A percentile compares a stretch with the other conserved stretches of the same genome.
Conservation (phyloP, 2,329 filamentous ascomycete species). For the Exophiala oligosperma region DNA sequence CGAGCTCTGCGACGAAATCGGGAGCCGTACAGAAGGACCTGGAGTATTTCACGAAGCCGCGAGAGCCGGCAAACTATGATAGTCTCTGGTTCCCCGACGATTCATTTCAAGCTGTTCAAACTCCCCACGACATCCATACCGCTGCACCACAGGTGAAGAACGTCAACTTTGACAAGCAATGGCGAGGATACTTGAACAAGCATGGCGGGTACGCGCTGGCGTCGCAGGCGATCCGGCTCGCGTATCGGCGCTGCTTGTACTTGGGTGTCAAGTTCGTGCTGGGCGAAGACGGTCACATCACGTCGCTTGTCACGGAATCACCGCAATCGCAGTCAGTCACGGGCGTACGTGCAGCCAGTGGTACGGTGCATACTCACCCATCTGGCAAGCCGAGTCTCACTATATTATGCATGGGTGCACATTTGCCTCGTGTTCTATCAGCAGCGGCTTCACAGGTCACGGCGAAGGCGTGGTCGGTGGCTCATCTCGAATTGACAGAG, state of each 20-base stretch:
- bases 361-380: constrained; percentile 31
- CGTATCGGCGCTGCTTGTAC: constrained; percentile 38
- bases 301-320: constrained; percentile 31
- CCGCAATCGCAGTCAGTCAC: not conserved
- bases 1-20: constrained; percentile 40
- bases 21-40: not conserved
- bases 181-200: not conserved
- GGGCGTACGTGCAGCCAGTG: not conserved
- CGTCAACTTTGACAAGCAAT: not conserved
- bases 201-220: constrained; percentile 55
- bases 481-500: constrained; percentile 57
- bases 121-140: not conserved
- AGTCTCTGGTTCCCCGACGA: not conserved
- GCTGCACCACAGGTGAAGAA: not conserved
- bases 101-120: not conserved
- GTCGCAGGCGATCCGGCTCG: constrained; percentile 47
- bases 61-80: not conserved
- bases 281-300: constrained; percentile 39
- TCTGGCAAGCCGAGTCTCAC: constrained; percentile 36
- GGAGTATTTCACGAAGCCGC: not conserved
- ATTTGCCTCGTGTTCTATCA: constrained; percentile 48
- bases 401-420: constrained; percentile 55
- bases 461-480: constrained; percentile 60
- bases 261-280: constrained; percentile 50
- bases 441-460: constrained; percentile 51